These are phyloP conservation scores for Backusella mclennaniae DNA, from an alignment of 192 early-diverging fungal species.

Conservation along the genomic window DNA sequence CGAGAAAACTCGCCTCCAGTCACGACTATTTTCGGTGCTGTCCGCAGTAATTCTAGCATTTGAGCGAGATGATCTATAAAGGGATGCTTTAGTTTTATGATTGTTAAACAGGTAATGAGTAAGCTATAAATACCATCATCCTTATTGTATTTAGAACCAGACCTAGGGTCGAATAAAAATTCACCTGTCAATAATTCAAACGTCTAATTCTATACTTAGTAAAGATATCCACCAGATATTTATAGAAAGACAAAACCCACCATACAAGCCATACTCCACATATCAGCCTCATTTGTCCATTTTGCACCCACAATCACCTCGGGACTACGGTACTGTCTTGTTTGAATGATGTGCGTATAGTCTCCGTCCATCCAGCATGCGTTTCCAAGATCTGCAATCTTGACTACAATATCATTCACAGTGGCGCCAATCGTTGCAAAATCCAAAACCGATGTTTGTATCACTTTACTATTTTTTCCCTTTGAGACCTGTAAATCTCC, in stretches of 20 bases:
- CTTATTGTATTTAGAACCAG: constrained; percentile 81
- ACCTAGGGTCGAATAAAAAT: constrained; percentile 93
- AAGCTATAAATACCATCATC: constrained; percentile 72
- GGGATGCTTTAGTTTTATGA: too few species aligned
- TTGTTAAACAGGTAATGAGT: too few species aligned
- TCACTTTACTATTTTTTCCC: neutral
- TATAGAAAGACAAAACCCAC: constrained; percentile 32
- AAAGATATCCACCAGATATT: neutral
- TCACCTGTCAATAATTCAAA: constrained; percentile 94
- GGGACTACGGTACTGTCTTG: constrained; percentile 93
- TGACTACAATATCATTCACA: constrained; percentile 61
- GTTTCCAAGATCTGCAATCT: constrained; percentile 96
- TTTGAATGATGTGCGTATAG: constrained; percentile 95
- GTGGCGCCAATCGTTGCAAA: neutral
- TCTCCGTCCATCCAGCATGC: constrained; percentile 93
- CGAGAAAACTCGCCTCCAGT: constrained; percentile 78
- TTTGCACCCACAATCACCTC: constrained; percentile 89
- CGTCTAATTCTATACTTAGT: constrained; percentile 31
- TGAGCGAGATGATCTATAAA: constrained; percentile 87
- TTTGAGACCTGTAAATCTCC: neutral
- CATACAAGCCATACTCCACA: constrained; percentile 93
- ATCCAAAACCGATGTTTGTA: constrained; percentile 5
- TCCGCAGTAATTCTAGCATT: constrained; percentile 87
- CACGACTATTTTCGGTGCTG: constrained; percentile 75
- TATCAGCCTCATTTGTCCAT: constrained; percentile 84